phyloP scores from a whole-genome alignment of 1,139 yeast species.

The Barnettozyma hawaiiensis region DNA sequence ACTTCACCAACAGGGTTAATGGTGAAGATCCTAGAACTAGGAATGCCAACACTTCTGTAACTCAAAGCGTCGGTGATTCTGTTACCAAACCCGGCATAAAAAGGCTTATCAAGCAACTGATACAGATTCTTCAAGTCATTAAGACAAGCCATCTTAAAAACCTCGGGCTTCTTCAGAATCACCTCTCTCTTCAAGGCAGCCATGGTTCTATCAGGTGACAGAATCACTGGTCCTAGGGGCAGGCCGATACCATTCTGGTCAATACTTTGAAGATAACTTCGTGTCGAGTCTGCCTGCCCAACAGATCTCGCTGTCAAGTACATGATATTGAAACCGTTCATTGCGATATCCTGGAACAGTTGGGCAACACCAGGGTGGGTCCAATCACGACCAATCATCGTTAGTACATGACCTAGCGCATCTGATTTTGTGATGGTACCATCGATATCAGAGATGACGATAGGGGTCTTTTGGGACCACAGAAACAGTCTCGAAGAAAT shows the following conservation, averaged over 20 bases:
- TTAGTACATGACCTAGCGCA: constrained; percentile 93
- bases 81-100: constrained; percentile 97
- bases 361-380: constrained; percentile 95
- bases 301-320: constrained; percentile 93
- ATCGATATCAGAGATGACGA: constrained; percentile 95
- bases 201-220: constrained; percentile 94
- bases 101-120: constrained; percentile 53
- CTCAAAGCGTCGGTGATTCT: constrained; percentile 95
- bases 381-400: constrained; percentile 96
- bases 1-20: constrained; percentile 97
- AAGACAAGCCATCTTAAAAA: constrained; percentile 95
- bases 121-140: constrained; percentile 75
- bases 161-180: constrained; percentile 91
- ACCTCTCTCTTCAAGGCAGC: constrained; percentile 93
- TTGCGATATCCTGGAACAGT: constrained; percentile 74
- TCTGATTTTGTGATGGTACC: constrained; percentile 98
- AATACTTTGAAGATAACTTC: constrained; percentile 76
- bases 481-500: constrained; percentile 69
- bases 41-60: constrained; percentile 89
- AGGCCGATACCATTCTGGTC: constrained; percentile 62
- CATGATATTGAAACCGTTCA: constrained; percentile 89
- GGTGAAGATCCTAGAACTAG: constrained; percentile 91
- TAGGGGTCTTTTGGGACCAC: constrained; percentile 83
- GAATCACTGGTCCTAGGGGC: constrained; percentile 90
- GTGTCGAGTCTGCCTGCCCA: constrained; percentile 91